Percentiles rank a stretch among this genome's conserved stretches.
These are phyloP conservation scores for Byssothecium circinans DNA, from an alignment of 2,329 filamentous ascomycete species.

Conservation along the genomic window DNA sequence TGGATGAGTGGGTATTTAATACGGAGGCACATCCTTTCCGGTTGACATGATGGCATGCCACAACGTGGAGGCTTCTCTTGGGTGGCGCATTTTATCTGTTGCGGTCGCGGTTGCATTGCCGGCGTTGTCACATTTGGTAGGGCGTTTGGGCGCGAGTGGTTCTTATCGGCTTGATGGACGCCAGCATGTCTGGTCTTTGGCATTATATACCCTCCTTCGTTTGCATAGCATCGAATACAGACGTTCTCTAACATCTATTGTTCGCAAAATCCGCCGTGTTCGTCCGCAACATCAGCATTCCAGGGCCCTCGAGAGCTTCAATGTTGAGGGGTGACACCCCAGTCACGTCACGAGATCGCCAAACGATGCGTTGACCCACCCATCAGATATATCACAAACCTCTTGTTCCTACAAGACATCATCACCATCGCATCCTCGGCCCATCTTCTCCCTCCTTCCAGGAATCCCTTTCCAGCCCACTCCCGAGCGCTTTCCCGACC, in stretches of 20 bases:
- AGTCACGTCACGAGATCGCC: conserved; percentile 10
- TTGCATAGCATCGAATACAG: no score
- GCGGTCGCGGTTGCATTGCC: neutral
- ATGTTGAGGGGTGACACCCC: neutral
- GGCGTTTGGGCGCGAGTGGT: neutral
- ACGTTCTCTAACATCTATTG: neutral
- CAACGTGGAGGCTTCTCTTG: neutral
- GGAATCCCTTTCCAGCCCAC: no score
- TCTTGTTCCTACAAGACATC: neutral
- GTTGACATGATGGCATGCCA: conserved; percentile 2
- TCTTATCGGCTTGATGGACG: neutral
- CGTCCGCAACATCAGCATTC: no score
- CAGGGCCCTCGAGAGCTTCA: no score
- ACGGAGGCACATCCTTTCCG: conserved; percentile 46
- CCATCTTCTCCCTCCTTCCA: neutral
- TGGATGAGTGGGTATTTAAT: conserved; percentile 65
- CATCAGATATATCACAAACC: neutral
- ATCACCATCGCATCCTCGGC: neutral
- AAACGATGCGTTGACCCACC: conserved; percentile 1
- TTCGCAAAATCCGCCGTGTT: neutral
- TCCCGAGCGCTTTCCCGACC: no score
- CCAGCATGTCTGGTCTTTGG: neutral
- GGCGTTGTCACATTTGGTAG: neutral
- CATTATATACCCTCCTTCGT: conserved; percentile 1
- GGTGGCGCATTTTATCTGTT: no score